Base-by-base conservation (phyloP, 75 land plant genomes). In the Cupressus sempervirens region DNA sequence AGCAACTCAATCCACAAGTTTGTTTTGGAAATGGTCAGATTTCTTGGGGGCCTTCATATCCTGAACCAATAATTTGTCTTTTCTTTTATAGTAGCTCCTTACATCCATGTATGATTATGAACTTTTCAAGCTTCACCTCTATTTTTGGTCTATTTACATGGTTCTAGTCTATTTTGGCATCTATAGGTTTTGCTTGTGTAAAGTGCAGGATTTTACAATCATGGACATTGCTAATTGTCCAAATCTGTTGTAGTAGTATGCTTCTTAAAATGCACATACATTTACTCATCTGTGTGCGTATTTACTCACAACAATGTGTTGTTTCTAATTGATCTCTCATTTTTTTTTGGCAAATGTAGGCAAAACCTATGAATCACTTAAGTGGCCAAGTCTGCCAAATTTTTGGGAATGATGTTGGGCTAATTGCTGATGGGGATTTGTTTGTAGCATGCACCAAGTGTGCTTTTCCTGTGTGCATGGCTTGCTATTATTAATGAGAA, bases 401-500 rank as follows among this genome's bases (percentile, higher is more conserved):
- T 62, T 91, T 92, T 76, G 93, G 93, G 6, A 92, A 91, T 77
- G 92, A 86, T 56, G 90, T 91, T 50, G 90, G 88, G 14, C 43
- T 80, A 30, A 86, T 87, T 10, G 65, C 73, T 3, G 90, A 88
- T 46, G 90, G 88, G 5, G 93, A 91, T 29, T 67, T 79, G 76
- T 91, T 91, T 83, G 91, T 91, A 1, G 92, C 92, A 26, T 91
- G 92, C 81, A 88, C 88, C 45, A 88, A 82, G 52, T 91, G 92
- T 84, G 93, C 87, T 36, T 91, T 90, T 58, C 93, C 92, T 29
- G 93, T 91, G 15, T 91, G 93, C 81, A 84, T 92, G 75, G 89
- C 92, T 11, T 91, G 93, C 70, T 91, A 91, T 81, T 92, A 91
- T 35, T 91, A n/a, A 91, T 43, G 93, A 91, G 82, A 90, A 92